phyloP scores from a whole-genome alignment of 345 rosid genomes.

The Populus pruinosa region DNA sequence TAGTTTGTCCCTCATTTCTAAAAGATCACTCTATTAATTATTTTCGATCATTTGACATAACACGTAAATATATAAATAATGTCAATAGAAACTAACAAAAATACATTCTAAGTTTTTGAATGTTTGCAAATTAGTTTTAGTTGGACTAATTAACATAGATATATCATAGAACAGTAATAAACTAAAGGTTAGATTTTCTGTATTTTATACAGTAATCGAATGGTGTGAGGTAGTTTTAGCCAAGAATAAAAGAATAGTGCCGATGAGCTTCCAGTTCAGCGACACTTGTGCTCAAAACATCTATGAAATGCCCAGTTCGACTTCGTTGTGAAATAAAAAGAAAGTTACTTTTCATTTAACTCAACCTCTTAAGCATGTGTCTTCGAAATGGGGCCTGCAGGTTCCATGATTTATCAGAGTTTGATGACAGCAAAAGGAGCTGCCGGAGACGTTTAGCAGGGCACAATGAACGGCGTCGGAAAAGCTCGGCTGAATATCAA shows the following conservation, averaged over 20 bases:
- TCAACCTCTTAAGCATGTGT: not conserved
- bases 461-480: constrained; percentile 85
- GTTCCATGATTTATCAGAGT: constrained; percentile 79
- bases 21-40: no score
- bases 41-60: no score
- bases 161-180: no score
- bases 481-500: constrained; percentile 43
- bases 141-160: no score
- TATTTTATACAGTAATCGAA: not conserved
- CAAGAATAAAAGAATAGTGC: not conserved
- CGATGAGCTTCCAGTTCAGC: not conserved
- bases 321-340: no score
- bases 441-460: constrained; percentile 86
- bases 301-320: not conserved
- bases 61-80: no score
- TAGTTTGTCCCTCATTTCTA: no score
- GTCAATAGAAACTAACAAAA: no score
- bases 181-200: no score
- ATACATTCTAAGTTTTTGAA: no score
- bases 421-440: constrained; percentile 74
- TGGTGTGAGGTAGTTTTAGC: no score
- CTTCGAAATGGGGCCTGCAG: constrained; percentile 26
- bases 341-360: not conserved
- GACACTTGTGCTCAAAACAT: not conserved
- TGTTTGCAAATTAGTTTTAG: no score